Evolutionary conservation across 1,284 basidiomycete species (phyloP).

Genomic region (Trichosporon sp.): DNA sequence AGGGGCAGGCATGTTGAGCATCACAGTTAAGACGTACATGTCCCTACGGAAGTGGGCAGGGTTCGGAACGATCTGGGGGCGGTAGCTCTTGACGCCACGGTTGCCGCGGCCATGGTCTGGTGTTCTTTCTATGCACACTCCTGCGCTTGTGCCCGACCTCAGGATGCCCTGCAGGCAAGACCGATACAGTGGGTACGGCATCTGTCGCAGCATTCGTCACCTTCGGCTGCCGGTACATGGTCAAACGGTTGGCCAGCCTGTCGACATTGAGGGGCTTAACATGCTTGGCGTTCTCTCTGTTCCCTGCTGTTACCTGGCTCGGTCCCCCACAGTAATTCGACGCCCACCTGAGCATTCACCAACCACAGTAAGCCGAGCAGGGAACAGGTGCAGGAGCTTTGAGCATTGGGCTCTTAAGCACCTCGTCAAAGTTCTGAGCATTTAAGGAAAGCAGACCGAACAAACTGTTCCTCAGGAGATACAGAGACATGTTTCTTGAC

Average conservation of each 20-base stretch:
- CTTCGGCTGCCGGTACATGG: too few relatives aligned
- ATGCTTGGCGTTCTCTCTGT: too few relatives aligned
- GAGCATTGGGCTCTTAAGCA: background rate
- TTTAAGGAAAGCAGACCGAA: background rate
- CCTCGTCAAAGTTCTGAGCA: too few relatives aligned
- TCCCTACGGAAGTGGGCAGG: background rate
- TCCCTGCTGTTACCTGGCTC: too few relatives aligned
- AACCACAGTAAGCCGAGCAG: too few relatives aligned
- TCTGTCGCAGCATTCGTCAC: background rate
- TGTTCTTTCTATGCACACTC: background rate
- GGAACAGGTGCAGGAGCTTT: background rate
- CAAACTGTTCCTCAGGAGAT: background rate
- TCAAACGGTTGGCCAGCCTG: too few relatives aligned
- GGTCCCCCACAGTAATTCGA: too few relatives aligned
- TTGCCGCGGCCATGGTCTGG: background rate
- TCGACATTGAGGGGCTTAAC: too few relatives aligned
- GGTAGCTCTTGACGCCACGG: background rate
- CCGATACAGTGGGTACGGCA: background rate
- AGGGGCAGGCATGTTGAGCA: too few relatives aligned
- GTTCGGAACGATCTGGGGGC: background rate
- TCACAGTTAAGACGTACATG: too few relatives aligned
- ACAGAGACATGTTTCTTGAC: too few relatives aligned
- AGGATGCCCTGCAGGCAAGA: background rate
- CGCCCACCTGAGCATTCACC: too few relatives aligned
- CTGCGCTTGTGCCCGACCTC: background rate